Conservation (phyloP, 495 filamentous ascomycete species). For the Penicillium odoratum region DNA sequence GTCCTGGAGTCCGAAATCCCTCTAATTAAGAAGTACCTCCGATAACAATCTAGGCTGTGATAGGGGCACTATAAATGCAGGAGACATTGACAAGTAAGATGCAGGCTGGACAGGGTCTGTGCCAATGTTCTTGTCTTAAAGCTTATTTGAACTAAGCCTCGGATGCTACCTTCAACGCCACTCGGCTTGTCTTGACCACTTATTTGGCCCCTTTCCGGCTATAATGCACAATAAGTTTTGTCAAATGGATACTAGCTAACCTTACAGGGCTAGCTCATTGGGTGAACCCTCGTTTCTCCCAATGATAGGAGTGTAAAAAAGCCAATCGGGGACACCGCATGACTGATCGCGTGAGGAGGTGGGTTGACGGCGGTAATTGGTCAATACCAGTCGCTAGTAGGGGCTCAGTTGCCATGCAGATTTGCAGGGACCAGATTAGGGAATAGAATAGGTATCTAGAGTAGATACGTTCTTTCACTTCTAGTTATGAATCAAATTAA, state of each 20-base stretch:
- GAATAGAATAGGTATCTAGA: too few species aligned
- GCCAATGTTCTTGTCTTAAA: background rate
- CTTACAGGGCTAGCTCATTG: background rate
- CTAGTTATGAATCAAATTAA: background rate
- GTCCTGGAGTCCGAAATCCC: background rate
- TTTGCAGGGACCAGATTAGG: background rate
- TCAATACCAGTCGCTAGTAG: background rate
- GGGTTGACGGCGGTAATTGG: background rate
- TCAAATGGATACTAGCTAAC: background rate
- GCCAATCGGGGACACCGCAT: constrained; percentile 1
- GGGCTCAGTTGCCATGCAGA: background rate
- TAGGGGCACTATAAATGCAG: background rate
- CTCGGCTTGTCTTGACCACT: constrained; percentile 2
- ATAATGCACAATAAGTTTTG: background rate
- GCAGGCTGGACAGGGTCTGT: too few species aligned
- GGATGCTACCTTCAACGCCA: constrained; percentile 3
- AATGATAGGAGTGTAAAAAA: background rate
- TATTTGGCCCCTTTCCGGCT: background rate
- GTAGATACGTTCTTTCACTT: background rate
- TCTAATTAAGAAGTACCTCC: background rate
- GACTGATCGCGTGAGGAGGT: constrained; percentile 4
- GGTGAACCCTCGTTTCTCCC: background rate
- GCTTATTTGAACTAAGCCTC: constrained; percentile 14
- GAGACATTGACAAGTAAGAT: background rate
- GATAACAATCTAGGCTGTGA: background rate